These are phyloP conservation scores for Hericium coralloides DNA, from an alignment of 768 basidiomycete species.

Conservation along the genomic window DNA sequence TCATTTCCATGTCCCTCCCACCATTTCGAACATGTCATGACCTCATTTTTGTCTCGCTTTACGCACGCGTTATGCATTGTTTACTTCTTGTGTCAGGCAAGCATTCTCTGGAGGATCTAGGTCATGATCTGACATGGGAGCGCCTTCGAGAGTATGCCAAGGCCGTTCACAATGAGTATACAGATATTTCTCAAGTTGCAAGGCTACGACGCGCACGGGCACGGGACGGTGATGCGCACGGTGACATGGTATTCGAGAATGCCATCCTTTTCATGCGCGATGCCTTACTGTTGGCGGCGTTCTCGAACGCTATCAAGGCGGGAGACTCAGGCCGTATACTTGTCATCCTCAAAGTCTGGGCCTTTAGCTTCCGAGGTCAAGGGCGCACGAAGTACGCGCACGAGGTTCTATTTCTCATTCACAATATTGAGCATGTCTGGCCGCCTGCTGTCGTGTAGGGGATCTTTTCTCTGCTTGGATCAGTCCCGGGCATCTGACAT, in stretches of 20 bases:
- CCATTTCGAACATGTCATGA: slow-evolving; percentile 23
- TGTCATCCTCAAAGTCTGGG: slow-evolving; percentile 16
- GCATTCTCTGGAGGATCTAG: slow-evolving; percentile 6
- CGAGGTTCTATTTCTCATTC: slow-evolving; percentile 10
- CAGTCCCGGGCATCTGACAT: neutral
- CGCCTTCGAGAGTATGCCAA: neutral
- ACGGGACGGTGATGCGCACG: neutral
- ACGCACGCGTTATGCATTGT: slow-evolving; percentile 20
- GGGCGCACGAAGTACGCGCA: slow-evolving; percentile 23
- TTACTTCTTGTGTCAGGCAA: slow-evolving; percentile 4
- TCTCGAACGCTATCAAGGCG: slow-evolving; percentile 21
- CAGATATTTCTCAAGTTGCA: neutral
- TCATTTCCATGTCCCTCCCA: slow-evolving; percentile 19
- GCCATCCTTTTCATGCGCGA: slow-evolving; percentile 22
- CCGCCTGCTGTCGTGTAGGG: slow-evolving; percentile 9
- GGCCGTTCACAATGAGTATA: neutral
- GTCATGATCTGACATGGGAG: neutral
- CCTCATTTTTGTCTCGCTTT: slow-evolving; percentile 22
- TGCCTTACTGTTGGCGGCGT: slow-evolving; percentile 17
- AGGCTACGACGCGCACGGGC: neutral
- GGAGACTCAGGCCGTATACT: slow-evolving; percentile 24
- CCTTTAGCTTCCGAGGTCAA: slow-evolving; percentile 17
- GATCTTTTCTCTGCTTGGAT: neutral
- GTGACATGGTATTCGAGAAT: slow-evolving; percentile 12
- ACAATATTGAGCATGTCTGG: slow-evolving; percentile 14